These are phyloP conservation scores for Lanmaoa pseudosensibilis DNA, from an alignment of 768 basidiomycete genomes.

Conservation along the genomic window DNA sequence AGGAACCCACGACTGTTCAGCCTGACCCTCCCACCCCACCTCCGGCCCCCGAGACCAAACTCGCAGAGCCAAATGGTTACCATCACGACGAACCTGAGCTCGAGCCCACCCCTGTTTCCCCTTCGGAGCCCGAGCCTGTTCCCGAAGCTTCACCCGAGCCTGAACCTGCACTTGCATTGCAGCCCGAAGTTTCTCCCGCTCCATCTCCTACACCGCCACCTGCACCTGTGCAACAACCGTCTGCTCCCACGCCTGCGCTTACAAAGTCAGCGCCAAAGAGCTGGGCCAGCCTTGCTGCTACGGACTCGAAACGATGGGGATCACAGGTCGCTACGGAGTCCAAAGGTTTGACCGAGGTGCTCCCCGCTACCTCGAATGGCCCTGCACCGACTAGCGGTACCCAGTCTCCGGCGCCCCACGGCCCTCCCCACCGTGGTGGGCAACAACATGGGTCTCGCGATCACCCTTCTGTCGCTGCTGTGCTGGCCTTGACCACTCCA, in stretches of 20 bases:
- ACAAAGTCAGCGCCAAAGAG: constrained; percentile 62
- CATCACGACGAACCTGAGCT: constrained; percentile 36
- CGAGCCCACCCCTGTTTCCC: constrained; percentile 27
- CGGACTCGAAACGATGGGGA: constrained; percentile 84
- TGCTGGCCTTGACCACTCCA: constrained; percentile 61
- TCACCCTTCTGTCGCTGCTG: constrained; percentile 51
- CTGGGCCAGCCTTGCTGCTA: constrained; percentile 91
- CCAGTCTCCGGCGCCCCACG: constrained; percentile 34
- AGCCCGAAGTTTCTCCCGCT: constrained; percentile 9
- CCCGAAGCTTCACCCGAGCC: constrained; percentile 30
- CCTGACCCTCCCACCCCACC: constrained; percentile 35
- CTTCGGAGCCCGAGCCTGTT: constrained; percentile 27
- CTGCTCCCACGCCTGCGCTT: constrained; percentile 35
- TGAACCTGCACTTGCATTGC: constrained; percentile 23
- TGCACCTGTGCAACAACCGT: constrained; percentile 28
- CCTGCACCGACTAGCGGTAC: constrained; percentile 44
- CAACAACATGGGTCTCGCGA: constrained; percentile 42
- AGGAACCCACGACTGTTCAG: constrained; percentile 43
- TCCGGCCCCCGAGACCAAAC: constrained; percentile 40
- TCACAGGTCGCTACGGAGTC: constrained; percentile 74
- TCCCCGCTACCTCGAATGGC: constrained; percentile 37
- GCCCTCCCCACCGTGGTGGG: constrained; percentile 33
- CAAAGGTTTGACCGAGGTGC: constrained; percentile 71
- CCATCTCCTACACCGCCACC: constrained; percentile 33
- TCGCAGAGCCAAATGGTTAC: constrained; percentile 42